phyloP scores from a whole-genome alignment of 306 rosid genomes.

The Sechiopsis laciniata region DNA sequence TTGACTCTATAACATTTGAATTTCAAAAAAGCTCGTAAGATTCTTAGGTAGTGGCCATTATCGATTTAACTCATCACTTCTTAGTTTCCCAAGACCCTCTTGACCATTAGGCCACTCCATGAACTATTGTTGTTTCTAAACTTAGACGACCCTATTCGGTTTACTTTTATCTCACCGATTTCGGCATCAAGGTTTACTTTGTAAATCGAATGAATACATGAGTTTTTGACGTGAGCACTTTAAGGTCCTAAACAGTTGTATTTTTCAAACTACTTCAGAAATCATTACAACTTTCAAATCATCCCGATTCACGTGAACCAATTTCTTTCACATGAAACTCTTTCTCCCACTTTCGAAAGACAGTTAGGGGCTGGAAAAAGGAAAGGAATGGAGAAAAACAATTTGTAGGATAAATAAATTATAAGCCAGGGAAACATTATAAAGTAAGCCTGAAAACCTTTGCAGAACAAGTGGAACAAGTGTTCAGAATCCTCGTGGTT shows the following conservation, averaged over 20 bases:
- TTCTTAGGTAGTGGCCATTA: too few relatives aligned
- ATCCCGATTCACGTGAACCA: not conserved
- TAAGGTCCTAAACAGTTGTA: not conserved
- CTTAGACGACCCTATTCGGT: not conserved
- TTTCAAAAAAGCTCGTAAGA: too few relatives aligned
- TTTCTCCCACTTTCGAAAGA: not conserved
- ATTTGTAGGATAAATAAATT: not conserved
- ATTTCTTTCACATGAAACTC: not conserved
- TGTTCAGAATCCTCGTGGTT: slow-evolving; percentile 17
- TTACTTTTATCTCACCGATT: not conserved
- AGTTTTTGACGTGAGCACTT: too few relatives aligned
- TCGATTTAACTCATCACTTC: too few relatives aligned
- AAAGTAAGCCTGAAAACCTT: slow-evolving; percentile 18
- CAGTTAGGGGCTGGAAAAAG: not conserved
- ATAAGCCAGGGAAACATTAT: not conserved
- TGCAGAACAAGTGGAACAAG: not conserved
- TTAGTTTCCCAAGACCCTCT: too few relatives aligned
- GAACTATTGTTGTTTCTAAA: not conserved
- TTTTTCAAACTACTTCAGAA: not conserved
- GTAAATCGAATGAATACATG: not conserved
- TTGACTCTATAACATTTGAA: too few relatives aligned
- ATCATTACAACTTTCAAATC: slow-evolving; percentile 3
- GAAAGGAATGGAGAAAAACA: not conserved
- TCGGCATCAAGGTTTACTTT: not conserved
- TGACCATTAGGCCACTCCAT: too few relatives aligned